Conservation (phyloP, 345 rosid species). For the Microcos paniculata region DNA sequence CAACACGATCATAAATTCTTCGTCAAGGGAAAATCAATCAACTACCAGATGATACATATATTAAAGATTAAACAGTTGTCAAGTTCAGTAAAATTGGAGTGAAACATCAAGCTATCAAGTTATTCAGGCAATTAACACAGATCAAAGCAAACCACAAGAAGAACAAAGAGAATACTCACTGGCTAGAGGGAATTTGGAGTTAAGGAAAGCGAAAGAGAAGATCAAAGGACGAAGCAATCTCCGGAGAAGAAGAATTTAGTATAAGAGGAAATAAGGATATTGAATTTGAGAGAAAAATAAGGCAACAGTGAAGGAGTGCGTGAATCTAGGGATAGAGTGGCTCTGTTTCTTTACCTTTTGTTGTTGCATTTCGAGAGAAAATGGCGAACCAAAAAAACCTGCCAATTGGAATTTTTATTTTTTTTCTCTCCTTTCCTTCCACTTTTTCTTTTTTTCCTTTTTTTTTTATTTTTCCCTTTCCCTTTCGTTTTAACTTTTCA, state of each 20-base stretch:
- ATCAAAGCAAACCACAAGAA: background rate
- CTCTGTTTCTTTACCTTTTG: slow-evolving; percentile 17
- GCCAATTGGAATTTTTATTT: background rate
- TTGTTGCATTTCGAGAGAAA: slow-evolving; percentile 13
- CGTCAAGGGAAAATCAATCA: background rate
- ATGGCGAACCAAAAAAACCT: background rate
- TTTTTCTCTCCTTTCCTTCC: no score
- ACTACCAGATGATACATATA: background rate
- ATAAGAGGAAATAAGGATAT: background rate
- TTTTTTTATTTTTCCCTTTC: background rate
- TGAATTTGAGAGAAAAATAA: background rate
- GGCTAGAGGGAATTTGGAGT: background rate
- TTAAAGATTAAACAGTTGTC: background rate
- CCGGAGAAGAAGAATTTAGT: background rate
- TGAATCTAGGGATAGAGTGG: slow-evolving; percentile 17
- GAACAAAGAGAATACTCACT: slow-evolving; percentile 2
- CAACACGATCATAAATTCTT: background rate
- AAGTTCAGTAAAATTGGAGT: background rate
- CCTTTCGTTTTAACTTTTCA: background rate
- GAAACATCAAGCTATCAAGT: background rate
- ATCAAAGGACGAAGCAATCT: slow-evolving; percentile 3
- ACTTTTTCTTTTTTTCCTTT: background rate
- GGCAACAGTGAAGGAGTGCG: slow-evolving; percentile 7
- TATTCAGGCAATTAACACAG: background rate
- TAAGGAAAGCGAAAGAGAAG: background rate